Base-by-base conservation (phyloP, 257 asterid species). In the Rauvolfia tetraphylla region DNA sequence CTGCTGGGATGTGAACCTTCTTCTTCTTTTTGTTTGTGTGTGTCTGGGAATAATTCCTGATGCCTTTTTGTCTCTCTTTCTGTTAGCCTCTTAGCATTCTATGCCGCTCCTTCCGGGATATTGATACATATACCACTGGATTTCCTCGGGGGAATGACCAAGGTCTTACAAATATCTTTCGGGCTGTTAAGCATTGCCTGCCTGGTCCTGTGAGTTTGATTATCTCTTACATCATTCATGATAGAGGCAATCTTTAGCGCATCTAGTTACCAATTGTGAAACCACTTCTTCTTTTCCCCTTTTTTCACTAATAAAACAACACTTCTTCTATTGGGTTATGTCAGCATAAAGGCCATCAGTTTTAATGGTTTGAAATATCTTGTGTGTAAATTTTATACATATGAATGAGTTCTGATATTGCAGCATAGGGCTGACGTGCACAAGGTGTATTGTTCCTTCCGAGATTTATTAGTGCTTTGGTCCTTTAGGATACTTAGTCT, bases 41-140 rank as follows among this genome's bases (percentile, higher is more conserved):
- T 11, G 11, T 13, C 1, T 46, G 22, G 31, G 36, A 53, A n/a
- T 23, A 41, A 31, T 22, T 78, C 58, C 74, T 82, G 74, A 72
- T 56, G 27, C 75, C 58, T 53, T 56, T 73, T 48, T 74, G 62
- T 67, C 75, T 59, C 75, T 59, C 76, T 75, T 67, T 54, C 41
- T 85, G 80, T 78, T 90, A 92, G 97, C 97, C 98, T 53, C 98
- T 94, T 31, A 92, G 98, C 79, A 85, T 94, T 80, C 76, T 94
- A 56, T 92, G 97, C 74, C 92, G 75, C 83, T 90, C 98, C 49
- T 90, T 94, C 80, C 85, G 87, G 79, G 97, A 92, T 88, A 92
- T 94, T 54, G 98, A 94, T 81, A 88, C 86, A 49, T 94, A 92
- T 78, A 94, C 97, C 5, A 92, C 96, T 42, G 98, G 98, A 81